A percentile compares a stretch with the other conserved stretches of the same genome.
Evolutionary conservation across 306 rosid genomes (phyloP).

Genomic region (Vachellia pachyceras): DNA sequence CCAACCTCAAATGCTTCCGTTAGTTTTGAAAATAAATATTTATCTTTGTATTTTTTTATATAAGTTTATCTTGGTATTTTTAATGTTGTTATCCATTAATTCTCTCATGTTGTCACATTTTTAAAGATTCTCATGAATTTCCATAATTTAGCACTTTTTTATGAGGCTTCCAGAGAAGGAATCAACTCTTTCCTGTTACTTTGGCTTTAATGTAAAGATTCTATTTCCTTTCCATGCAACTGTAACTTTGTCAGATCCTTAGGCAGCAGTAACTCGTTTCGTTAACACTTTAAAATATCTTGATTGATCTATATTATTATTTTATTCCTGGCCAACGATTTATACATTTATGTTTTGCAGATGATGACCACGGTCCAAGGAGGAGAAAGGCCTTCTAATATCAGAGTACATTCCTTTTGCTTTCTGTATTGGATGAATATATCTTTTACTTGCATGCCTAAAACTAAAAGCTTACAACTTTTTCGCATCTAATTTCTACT

Average conservation of each 20-base stretch:
- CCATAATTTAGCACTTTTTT: neutral
- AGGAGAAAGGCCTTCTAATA: no score
- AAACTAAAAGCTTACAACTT: conserved; percentile 27
- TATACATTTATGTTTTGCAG: conserved; percentile 55
- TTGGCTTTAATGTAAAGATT: neutral
- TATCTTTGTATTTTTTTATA: neutral
- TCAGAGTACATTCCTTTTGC: no score
- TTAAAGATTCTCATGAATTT: neutral
- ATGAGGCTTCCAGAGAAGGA: neutral
- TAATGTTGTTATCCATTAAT: neutral
- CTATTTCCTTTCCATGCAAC: neutral
- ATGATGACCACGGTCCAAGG: conserved; percentile 91
- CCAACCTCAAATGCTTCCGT: neutral
- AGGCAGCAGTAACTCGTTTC: conserved; percentile 24
- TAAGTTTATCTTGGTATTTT: no score
- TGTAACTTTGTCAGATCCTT: neutral
- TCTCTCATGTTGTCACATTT: neutral
- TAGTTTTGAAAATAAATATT: neutral
- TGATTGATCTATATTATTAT: conserved; percentile 30
- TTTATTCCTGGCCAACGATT: conserved; percentile 52
- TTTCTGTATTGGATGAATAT: conserved; percentile 27
- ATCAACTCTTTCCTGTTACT: neutral
- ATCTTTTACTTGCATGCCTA: conserved; percentile 17
- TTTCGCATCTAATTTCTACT: conserved; percentile 13
- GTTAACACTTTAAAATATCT: conserved; percentile 19